Evolutionary conservation across 495 filamentous ascomycete genomes (phyloP), one percentile per base, ranked within the genome.

Genomic region (Hyaloscypha bicolor): DNA sequence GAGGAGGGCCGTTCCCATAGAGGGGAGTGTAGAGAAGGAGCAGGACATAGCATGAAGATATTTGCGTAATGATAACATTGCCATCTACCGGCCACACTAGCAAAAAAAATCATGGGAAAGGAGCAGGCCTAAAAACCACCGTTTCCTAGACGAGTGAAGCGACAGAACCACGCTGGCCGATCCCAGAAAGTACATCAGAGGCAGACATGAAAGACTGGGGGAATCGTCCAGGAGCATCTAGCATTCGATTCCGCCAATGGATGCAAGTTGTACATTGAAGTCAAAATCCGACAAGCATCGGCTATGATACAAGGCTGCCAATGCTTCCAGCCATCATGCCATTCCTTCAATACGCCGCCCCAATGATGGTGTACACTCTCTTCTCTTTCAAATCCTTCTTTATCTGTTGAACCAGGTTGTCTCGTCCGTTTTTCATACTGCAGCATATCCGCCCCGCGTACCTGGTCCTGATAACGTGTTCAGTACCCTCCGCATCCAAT

Each of bases 361-460:
- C 42, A 14, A 16, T 14, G 16, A 48, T 4, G 9, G 9, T 14
- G 9, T 48, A 48, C 42, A 48, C 42, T 48, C 42, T 19, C 42
- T 48, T 48, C 2, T 48, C 42, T 19, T 48, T 12, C 6, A 12
- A 37, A 1, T 8, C 35, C 6, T 14, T 6, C 42, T 48, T 16
- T 12, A 4, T 48, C 6, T 12, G 16, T 19, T 48, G 11, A 14
- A 14, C 42, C 16, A 19, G 1, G 12, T 3, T 1, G 4, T 14
- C 9, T 48, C 12, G 4, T 48, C 11, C 42, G 3, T 14, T 48
- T 6, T 30, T 83, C 82, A 99, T 63, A 99, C 94, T 37, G 94
- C 95, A 74, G 92, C 96, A 78, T 99, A 99, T 1, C 94, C 95
- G 11, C 93, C 94, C 72, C 96, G 85, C 29, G 88, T 91, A 39